Conservation (phyloP, 495 filamentous ascomycete species). For the Penicillium antarcticum region DNA sequence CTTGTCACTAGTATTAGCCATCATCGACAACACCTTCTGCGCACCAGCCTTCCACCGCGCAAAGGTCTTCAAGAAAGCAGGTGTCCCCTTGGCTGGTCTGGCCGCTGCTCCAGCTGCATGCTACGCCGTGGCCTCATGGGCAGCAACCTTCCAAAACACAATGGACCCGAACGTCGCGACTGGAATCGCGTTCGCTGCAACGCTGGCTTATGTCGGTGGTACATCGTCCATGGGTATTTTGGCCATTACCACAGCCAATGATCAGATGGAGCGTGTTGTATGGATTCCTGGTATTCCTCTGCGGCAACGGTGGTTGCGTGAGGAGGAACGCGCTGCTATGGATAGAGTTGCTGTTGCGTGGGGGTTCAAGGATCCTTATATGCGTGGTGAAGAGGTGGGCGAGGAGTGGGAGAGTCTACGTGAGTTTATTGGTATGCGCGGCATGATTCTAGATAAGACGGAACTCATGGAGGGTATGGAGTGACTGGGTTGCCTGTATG, state of each 20-base stretch:
- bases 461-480: constrained; percentile 92
- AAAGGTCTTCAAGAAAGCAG: constrained; percentile 56
- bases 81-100: constrained; percentile 48
- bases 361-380: constrained; percentile 79
- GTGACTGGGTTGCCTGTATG: constrained; percentile 22
- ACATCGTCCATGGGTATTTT: constrained; percentile 78
- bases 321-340: constrained; percentile 87
- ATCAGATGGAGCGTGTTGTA: constrained; percentile 89
- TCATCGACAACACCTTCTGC: constrained; percentile 75
- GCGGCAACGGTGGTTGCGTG: constrained; percentile 81
- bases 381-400: constrained; percentile 86
- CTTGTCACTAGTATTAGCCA: constrained; percentile 69
- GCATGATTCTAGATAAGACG: constrained; percentile 84
- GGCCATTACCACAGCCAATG: constrained; percentile 79
- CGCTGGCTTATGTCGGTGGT: constrained; percentile 74
- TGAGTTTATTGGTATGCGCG: constrained; percentile 73
- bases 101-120: constrained; percentile 63
- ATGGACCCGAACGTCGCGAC: constrained; percentile 70
- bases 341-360: constrained; percentile 83
- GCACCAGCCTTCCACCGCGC: constrained; percentile 66
- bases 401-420: constrained; percentile 80
- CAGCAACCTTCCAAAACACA: constrained; percentile 57
- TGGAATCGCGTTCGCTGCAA: constrained; percentile 74
- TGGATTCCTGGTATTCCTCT: constrained; percentile 81
- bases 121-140: constrained; percentile 61